Percentiles rank a stretch among this genome's conserved stretches.
Evolutionary conservation across 768 basidiomycete genomes (phyloP).

Genomic region (Hericium coralloides): DNA sequence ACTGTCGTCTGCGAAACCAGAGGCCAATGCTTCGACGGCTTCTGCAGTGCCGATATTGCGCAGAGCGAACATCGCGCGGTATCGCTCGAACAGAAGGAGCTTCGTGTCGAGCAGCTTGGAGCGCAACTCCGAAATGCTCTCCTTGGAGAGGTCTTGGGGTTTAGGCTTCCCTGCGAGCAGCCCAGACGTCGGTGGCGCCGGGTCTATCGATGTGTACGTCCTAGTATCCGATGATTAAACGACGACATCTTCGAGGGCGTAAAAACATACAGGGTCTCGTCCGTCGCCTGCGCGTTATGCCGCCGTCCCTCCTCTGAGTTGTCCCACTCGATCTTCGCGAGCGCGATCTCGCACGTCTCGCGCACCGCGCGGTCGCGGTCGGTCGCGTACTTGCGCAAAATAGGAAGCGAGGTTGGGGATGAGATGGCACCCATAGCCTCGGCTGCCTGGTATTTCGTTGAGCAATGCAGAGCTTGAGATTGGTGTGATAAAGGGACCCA

Average conservation of each 20-base stretch:
- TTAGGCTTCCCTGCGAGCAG: slow-evolving; percentile 48
- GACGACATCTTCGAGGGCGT: background rate
- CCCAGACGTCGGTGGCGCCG: slow-evolving; percentile 71
- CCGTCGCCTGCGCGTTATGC: slow-evolving; percentile 28
- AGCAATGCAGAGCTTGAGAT: background rate
- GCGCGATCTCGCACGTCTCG: slow-evolving; percentile 96
- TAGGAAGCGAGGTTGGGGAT: slow-evolving; percentile 47
- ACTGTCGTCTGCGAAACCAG: slow-evolving; percentile 82
- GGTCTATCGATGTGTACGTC: slow-evolving; percentile 78
- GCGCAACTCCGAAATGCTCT: slow-evolving; percentile 45
- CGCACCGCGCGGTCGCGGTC: slow-evolving; percentile 72
- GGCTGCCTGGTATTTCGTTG: slow-evolving; percentile 55
- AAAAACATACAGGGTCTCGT: slow-evolving; percentile 30
- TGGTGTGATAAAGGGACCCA: slow-evolving; percentile 21
- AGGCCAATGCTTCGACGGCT: slow-evolving; percentile 86
- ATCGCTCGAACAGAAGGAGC: slow-evolving; percentile 81
- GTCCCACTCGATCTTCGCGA: slow-evolving; percentile 93
- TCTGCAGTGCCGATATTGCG: slow-evolving; percentile 82
- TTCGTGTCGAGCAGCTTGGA: slow-evolving; percentile 53
- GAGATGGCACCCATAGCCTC: slow-evolving; percentile 98
- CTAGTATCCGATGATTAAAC: slow-evolving; percentile 25
- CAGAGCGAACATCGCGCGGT: slow-evolving; percentile 97
- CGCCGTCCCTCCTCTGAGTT: slow-evolving; percentile 61
- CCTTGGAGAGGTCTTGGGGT: slow-evolving; percentile 38
- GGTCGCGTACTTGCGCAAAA: slow-evolving; percentile 61